These are phyloP conservation scores for Aspergillus melleus DNA, from an alignment of 2,329 filamentous ascomycete species.

Conservation along the genomic window DNA sequence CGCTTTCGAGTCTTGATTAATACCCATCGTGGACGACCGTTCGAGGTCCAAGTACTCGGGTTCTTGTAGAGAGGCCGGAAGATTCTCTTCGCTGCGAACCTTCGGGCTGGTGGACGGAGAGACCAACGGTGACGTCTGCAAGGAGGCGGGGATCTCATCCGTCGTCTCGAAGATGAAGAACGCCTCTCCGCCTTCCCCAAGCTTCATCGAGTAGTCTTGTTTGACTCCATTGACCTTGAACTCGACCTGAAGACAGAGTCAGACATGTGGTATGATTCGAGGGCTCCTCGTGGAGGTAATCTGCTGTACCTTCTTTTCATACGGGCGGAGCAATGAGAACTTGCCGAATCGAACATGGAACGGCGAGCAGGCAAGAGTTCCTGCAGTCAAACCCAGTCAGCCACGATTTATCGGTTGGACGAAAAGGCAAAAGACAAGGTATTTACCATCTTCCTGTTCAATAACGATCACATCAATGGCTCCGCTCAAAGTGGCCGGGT, in stretches of 20 bases:
- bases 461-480: slow-evolving; percentile 99
- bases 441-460: slow-evolving; percentile 84
- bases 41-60: slow-evolving; percentile 53
- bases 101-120: slow-evolving; percentile 83
- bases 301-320: slow-evolving; percentile 76
- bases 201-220: slow-evolving; percentile 95
- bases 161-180: slow-evolving; percentile 99
- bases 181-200: slow-evolving; percentile 94
- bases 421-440: neutral
- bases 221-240: slow-evolving; percentile 92
- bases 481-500: slow-evolving; percentile 92
- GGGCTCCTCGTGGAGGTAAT: neutral
- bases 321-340: slow-evolving; percentile 91
- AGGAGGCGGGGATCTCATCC: slow-evolving; percentile 83
- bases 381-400: slow-evolving; percentile 29
- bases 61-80: slow-evolving; percentile 44
- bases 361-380: slow-evolving; percentile 81
- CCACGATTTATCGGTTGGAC: neutral
- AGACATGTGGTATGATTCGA: neutral
- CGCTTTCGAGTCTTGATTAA: slow-evolving; percentile 25
- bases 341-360: slow-evolving; percentile 99
- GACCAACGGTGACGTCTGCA: slow-evolving; percentile 92
- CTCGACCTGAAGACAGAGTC: slow-evolving; percentile 61
- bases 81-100: slow-evolving; percentile 31
- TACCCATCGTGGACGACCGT: slow-evolving; percentile 20